These are phyloP conservation scores for Trametes cinnabarina DNA, from an alignment of 768 basidiomycete species.

Conservation along the genomic window DNA sequence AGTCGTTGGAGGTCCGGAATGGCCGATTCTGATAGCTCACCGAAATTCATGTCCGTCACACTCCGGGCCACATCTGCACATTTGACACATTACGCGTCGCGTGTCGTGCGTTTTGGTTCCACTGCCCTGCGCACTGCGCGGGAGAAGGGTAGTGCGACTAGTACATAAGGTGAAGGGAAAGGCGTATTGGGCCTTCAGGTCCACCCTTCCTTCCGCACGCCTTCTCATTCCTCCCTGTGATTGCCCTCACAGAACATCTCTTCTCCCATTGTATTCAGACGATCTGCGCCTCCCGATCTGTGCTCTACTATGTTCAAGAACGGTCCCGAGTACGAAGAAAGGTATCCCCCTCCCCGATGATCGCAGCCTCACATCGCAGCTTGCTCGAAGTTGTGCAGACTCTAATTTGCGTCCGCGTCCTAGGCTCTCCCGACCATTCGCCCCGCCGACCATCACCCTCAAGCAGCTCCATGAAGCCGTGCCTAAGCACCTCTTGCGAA, in stretches of 20 bases:
- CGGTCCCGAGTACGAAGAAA: slow-evolving; percentile 28
- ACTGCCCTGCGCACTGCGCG: slow-evolving; percentile 8
- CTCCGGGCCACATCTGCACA: slow-evolving; percentile 16
- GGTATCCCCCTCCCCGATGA: slow-evolving; percentile 16
- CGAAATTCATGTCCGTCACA: slow-evolving; percentile 18
- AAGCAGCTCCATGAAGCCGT: slow-evolving; percentile 57
- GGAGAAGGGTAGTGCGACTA: slow-evolving; percentile 6
- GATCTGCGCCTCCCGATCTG: slow-evolving; percentile 8
- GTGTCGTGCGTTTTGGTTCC: slow-evolving; percentile 5
- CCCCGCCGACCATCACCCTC: slow-evolving; percentile 47
- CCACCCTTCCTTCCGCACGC: slow-evolving; percentile 10
- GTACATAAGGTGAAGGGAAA: slow-evolving; percentile 11
- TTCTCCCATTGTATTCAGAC: slow-evolving; percentile 11
- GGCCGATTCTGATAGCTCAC: slow-evolving; percentile 17
- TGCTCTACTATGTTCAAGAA: slow-evolving; percentile 24
- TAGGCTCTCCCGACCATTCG: slow-evolving; percentile 46
- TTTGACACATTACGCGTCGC: slow-evolving; percentile 18
- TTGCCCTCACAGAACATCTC: neutral
- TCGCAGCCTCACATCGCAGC: neutral
- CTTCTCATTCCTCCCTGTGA: slow-evolving; percentile 7
- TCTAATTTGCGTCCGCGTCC: neutral
- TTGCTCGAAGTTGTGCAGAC: too few species aligned
- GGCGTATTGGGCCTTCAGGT: neutral
- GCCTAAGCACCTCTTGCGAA: slow-evolving; percentile 51
- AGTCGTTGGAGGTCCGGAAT: slow-evolving; percentile 7